Conservation (phyloP, 306 rosid genomes). For the Trifolium dubium region DNA sequence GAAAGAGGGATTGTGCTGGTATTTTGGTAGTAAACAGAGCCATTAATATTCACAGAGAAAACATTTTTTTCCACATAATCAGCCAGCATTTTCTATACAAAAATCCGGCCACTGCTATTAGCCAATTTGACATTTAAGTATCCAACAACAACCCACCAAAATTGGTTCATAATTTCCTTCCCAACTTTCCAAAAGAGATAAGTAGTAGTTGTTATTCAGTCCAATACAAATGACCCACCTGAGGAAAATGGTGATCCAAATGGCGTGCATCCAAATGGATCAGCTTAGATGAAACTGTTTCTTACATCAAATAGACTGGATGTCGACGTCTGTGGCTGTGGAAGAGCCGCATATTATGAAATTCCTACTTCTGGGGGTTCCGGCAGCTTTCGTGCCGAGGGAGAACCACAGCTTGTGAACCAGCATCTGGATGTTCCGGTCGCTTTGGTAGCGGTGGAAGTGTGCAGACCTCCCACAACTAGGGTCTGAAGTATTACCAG, state of each 20-base stretch:
- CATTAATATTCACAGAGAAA: too few relatives aligned
- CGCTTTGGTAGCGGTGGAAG: not conserved
- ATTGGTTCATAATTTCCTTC: not conserved
- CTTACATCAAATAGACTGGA: not conserved
- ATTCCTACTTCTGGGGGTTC: not conserved
- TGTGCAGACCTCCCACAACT: too few relatives aligned
- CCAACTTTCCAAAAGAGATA: not conserved
- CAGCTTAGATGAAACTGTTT: not conserved
- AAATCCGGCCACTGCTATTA: too few relatives aligned
- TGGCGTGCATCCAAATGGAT: not conserved
- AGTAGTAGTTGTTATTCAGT: not conserved
- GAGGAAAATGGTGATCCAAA: conserved; percentile 1
- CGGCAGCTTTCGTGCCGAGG: not conserved
- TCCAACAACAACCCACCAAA: too few relatives aligned
- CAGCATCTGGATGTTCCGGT: not conserved
- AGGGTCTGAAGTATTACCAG: too few relatives aligned
- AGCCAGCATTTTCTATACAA: too few relatives aligned
- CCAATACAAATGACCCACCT: not conserved
- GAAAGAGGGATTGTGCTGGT: not conserved
- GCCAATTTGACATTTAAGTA: too few relatives aligned
- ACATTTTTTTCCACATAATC: too few relatives aligned
- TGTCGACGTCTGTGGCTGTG: not conserved
- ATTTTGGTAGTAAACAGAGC: not conserved
- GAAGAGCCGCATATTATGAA: not conserved
- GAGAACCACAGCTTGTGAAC: not conserved